Evolutionary conservation across 2,329 filamentous ascomycete species (phyloP).

Genomic region (Fusarium caatingaense): DNA sequence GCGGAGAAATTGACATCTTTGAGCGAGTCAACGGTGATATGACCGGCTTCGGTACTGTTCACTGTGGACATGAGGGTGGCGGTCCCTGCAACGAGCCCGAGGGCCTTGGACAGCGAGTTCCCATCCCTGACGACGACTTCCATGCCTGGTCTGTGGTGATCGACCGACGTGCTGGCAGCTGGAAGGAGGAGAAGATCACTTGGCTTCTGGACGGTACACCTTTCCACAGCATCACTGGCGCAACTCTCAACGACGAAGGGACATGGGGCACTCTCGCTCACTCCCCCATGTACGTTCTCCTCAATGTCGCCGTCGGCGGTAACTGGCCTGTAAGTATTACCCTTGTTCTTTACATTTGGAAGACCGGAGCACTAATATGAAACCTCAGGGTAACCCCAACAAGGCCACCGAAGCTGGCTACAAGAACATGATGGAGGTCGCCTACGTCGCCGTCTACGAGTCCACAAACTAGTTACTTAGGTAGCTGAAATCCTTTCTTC

Average conservation of each 20-base stretch:
- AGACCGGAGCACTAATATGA: conserved; percentile 5
- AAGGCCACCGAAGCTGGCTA: conserved; percentile 51
- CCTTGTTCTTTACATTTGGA: neutral
- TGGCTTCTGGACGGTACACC: conserved; percentile 60
- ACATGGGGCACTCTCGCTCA: conserved; percentile 59
- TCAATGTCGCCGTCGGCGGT: conserved; percentile 63
- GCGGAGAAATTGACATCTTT: conserved; percentile 64
- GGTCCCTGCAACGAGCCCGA: conserved; percentile 61
- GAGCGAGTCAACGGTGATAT: conserved; percentile 61
- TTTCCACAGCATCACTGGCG: conserved; percentile 58
- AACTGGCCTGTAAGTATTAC: conserved; percentile 53
- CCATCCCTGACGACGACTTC: conserved; percentile 60
- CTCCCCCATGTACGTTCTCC: conserved; percentile 58
- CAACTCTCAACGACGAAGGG: conserved; percentile 53
- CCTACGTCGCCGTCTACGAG: conserved; percentile 55
- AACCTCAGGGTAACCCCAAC: conserved; percentile 49
- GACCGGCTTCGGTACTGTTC: conserved; percentile 60
- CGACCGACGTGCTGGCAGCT: conserved; percentile 58
- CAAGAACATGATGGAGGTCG: conserved; percentile 56
- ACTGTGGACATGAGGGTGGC: conserved; percentile 58
- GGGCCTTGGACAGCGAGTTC: conserved; percentile 52
- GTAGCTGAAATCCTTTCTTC: neutral
- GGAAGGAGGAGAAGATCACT: conserved; percentile 60
- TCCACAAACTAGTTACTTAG: conserved; percentile 22
- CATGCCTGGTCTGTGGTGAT: conserved; percentile 62